Base-by-base conservation (phyloP, 106 monocot species). In the Agapanthus africanus region DNA sequence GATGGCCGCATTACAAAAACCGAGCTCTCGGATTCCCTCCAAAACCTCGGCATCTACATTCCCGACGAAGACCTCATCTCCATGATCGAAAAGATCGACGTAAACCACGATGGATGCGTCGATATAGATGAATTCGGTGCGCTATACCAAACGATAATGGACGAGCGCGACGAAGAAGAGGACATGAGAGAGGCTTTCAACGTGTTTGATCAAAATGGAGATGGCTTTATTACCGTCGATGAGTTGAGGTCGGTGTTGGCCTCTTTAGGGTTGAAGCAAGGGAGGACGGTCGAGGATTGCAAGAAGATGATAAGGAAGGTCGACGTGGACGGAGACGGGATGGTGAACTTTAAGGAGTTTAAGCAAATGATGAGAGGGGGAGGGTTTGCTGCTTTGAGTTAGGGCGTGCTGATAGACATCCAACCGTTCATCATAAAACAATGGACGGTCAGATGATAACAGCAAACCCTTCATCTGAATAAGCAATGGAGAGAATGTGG, bases 111-210 rank as follows among this genome's bases (percentile, higher is more conserved):
- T 59, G 75, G 75, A 0, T 68, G 75, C 75, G 59, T 75, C 34
- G 75, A 75, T 23, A 26, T 75, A 4, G 80, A 76, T 0, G 80
- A 80, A 66, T 80, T 80, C 63, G 71, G 65, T 0, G 80, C 31
- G 35, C 66, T 80, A 10, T 74, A 80, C 65, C 27, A 59, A 66
- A 40, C 26, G 40, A 81, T 85, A 21, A 78, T 79, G 78, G 81
- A 75, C 25, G 81, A 70, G 65, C 44, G 54, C 16, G 66, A 70
- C 51, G 69, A 74, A 54, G 85, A 85, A 35, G 81, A 81, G 72
- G 85, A 85, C 73, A 76, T 85, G 74, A 39, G 72, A 22, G 81
- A 85, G 81, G 85, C 78, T 4, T 85, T 85, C 78, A 75, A 85
- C 1, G 85, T 85, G 21, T 85, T 85, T 50, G 81, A 85, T 34